phyloP scores from a whole-genome alignment of 805 yeast genomes.

The Pichia rugopelliculosa region DNA sequence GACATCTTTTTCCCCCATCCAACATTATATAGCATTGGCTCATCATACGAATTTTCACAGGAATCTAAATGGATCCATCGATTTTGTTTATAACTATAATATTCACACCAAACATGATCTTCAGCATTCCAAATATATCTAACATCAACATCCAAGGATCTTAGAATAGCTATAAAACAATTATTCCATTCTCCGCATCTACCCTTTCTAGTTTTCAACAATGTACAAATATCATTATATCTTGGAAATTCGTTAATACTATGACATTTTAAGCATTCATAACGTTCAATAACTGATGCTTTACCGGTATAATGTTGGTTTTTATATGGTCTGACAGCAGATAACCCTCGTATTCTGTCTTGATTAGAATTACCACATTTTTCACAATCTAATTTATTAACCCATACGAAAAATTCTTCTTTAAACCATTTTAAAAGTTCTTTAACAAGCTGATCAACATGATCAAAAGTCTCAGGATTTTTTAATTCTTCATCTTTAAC shows the following conservation, averaged over 20 bases:
- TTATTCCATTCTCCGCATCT: conserved; percentile 97
- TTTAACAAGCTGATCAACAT: conserved; percentile 51
- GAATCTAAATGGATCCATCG: conserved; percentile 88
- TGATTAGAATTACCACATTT: conserved; percentile 39
- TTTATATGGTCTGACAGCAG: conserved; percentile 28
- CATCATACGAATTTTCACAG: conserved; percentile 81
- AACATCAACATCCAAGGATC: conserved; percentile 56
- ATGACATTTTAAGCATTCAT: conserved; percentile 50
- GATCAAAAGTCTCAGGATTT: conserved; percentile 26
- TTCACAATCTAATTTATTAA: conserved; percentile 58
- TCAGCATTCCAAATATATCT: conserved; percentile 84
- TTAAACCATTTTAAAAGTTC: conserved; percentile 66
- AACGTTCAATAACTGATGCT: conserved; percentile 58
- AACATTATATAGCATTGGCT: conserved; percentile 65
- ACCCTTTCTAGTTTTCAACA: conserved; percentile 60
- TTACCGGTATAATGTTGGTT: conserved; percentile 40
- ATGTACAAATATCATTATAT: conserved; percentile 56
- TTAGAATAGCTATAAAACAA: conserved; percentile 62
- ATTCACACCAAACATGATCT: conserved; percentile 97
- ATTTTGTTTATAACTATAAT: conserved; percentile 49
- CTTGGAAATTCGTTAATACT: conserved; percentile 58
- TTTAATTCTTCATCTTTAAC: conserved; percentile 24
- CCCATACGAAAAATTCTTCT: conserved; percentile 76
- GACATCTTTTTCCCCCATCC: conserved; percentile 97
- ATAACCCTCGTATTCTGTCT: conserved; percentile 32